Evolutionary conservation across 495 filamentous ascomycete genomes (phyloP), one percentile per base, ranked within the genome.

Genomic region (Annulohypoxylon maeteangense): DNA sequence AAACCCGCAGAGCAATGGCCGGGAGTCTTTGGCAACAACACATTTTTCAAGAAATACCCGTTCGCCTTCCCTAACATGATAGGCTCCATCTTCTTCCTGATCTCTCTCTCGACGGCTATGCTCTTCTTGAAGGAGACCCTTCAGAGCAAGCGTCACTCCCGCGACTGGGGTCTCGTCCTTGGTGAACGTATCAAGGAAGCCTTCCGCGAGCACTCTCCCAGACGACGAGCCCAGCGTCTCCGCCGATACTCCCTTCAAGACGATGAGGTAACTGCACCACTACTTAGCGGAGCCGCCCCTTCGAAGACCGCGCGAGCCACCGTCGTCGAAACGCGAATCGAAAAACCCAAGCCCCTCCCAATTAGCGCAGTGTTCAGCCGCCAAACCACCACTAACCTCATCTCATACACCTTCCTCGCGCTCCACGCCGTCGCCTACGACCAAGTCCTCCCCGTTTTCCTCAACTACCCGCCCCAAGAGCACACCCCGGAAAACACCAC

Each of bases 41-140:
- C 79, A 45, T 91, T 93, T 67, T 84, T 97, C 48, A 85, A 88
- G 65, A 84, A 81, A 45, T 96, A 88, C 76, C 95, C 94, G 0
- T 98, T 95, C 78, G 82, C 86, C 5, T 79, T 97, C 63, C 95
- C 95, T 4, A 97, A 97, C 76, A 47, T 98, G 22, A 82, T 93
- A n/a, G 85, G 89, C 0, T 89, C 89, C 55, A 59, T 76, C 14
- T 85, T 98, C 47, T 95, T 95, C 78, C 71, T 91, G 27, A 73
- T 93, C 12, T 93, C 93, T 4, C 87, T 95, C 31, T 78, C 82
- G 5, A 90, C 87, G 22, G 93, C 91, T 0, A 76, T 88, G 23
- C 76, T 96, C 12, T 97, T 94, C 75, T 80, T 97, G 7, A 83
- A 86, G 82, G 93, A 97, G 85, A 94, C 93, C 0, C 80, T 94